These are phyloP conservation scores for Ustilago trichophora DNA, from an alignment of 1,284 basidiomycete genomes.

Conservation along the genomic window DNA sequence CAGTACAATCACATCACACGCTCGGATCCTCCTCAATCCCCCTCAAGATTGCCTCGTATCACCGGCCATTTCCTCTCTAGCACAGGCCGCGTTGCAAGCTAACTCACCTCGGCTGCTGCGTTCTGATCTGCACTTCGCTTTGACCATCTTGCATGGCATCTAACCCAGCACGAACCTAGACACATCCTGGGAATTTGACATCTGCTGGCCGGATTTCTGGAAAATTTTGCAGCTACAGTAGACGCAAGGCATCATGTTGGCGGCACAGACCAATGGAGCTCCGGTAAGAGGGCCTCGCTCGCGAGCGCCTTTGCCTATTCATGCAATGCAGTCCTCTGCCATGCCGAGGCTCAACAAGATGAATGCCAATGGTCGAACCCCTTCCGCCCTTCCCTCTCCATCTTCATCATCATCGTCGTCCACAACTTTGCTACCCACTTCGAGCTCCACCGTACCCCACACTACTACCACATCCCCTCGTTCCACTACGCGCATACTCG, in stretches of 20 bases:
- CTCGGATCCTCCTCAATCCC: no score
- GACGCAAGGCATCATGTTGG: background rate
- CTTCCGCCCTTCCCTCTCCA: constrained; percentile 1
- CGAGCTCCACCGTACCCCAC: background rate
- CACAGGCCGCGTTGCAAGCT: background rate
- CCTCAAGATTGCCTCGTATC: background rate
- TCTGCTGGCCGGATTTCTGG: no score
- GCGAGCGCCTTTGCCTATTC: background rate
- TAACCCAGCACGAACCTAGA: no score
- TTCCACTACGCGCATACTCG: no score
- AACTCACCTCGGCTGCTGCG: background rate
- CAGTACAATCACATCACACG: no score
- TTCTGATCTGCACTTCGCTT: background rate
- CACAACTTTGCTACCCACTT: background rate
- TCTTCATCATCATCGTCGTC: background rate
- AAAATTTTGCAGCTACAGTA: no score
- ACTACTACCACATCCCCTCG: background rate
- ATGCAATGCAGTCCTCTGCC: constrained; percentile 1
- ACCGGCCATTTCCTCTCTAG: background rate
- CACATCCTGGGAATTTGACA: no score
- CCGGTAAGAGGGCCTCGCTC: constrained; percentile 1
- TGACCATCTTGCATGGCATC: background rate
- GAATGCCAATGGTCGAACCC: background rate
- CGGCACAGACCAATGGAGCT: background rate
- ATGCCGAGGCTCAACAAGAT: background rate